A percentile compares a stretch with the other conserved stretches of the same genome.
phyloP scores from a whole-genome alignment of 176 grass and related monocot species.

The Phragmites australis region DNA sequence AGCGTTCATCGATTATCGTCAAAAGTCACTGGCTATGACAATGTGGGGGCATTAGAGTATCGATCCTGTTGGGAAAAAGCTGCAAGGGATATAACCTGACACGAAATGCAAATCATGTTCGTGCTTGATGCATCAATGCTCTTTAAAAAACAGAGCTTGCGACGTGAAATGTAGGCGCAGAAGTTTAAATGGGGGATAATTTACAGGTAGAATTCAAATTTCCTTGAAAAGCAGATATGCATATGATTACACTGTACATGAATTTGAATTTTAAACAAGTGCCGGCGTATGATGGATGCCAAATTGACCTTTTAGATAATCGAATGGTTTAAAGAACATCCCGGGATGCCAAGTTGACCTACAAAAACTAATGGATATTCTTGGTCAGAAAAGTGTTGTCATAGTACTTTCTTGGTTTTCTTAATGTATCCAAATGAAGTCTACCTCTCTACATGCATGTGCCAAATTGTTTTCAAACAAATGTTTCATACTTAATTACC shows the following conservation, averaged over 20 bases:
- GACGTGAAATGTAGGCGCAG: background rate
- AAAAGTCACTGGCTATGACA: background rate
- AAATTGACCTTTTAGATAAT: background rate
- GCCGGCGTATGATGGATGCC: background rate
- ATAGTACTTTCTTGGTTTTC: background rate
- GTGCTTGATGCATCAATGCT: background rate
- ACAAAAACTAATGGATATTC: background rate
- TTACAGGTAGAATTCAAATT: background rate
- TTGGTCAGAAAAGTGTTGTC: background rate
- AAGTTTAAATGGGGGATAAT: background rate
- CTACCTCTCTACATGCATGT: background rate
- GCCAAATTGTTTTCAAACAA: background rate
- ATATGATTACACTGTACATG: no score
- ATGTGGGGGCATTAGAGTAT: background rate
- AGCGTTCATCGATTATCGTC: background rate
- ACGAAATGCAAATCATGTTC: background rate
- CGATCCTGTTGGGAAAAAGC: background rate
- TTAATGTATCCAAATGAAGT: conserved; percentile 1
- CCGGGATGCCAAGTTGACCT: background rate
- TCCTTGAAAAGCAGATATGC: background rate
- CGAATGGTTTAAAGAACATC: background rate
- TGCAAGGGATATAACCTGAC: background rate
- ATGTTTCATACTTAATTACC: conserved; percentile 22
- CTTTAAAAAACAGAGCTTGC: background rate
- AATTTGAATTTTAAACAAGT: background rate